phyloP scores from a whole-genome alignment of 2,329 filamentous ascomycete species.

The Cytospora leucostoma region DNA sequence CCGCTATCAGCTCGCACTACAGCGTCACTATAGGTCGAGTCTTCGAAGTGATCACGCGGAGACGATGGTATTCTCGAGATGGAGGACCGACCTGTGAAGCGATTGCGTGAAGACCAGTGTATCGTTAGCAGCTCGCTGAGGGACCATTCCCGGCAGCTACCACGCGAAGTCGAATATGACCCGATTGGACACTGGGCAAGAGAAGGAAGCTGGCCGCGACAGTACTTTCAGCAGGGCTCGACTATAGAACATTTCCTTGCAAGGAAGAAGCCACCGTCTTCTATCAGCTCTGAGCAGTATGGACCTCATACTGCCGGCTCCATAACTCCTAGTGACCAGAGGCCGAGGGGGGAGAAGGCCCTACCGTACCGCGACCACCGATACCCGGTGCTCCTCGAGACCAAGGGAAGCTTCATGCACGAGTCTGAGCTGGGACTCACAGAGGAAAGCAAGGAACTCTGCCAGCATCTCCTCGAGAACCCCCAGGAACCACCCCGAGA shows the following conservation, averaged over 20 bases:
- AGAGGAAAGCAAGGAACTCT: conserved; percentile 37
- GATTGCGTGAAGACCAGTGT: too few species aligned
- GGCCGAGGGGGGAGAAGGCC: conserved; percentile 42
- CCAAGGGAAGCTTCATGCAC: conserved; percentile 44
- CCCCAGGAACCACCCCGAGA: conserved; percentile 35
- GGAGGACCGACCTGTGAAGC: too few species aligned
- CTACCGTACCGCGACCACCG: conserved; percentile 39
- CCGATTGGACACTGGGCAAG: too few species aligned
- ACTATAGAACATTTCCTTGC: conserved; percentile 24
- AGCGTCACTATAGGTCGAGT: too few species aligned
- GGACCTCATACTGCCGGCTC: conserved; percentile 28
- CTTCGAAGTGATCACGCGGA: too few species aligned
- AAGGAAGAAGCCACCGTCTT: conserved; percentile 19
- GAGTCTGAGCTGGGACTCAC: conserved; percentile 38
- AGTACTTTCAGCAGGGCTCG: not conserved
- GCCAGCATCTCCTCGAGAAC: conserved; percentile 27
- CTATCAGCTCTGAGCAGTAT: conserved; percentile 24
- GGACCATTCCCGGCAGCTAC: too few species aligned
- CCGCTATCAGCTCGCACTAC: too few species aligned
- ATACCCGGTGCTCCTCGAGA: conserved; percentile 41
- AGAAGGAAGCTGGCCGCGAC: conserved; percentile 28
- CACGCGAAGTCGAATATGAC: too few species aligned
- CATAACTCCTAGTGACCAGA: conserved; percentile 42
- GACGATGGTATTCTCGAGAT: too few species aligned
- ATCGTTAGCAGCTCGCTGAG: too few species aligned